These are phyloP conservation scores for Scheffersomyces spartinae DNA, from an alignment of 805 yeast species.

Conservation along the genomic window DNA sequence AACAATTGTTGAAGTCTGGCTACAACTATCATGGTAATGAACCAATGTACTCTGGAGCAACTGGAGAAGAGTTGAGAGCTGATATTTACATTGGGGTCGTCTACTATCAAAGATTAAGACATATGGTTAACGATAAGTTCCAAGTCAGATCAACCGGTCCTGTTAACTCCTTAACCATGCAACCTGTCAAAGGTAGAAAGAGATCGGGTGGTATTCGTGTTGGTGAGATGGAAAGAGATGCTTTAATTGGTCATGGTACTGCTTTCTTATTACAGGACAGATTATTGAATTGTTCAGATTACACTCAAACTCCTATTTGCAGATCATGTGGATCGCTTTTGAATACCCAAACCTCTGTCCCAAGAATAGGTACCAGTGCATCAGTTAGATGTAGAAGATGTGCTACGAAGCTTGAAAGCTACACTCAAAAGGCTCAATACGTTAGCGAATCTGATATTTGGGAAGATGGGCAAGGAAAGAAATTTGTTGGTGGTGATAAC, in stretches of 20 bases:
- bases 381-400: slow-evolving; percentile 84
- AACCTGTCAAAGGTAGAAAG: slow-evolving; percentile 98
- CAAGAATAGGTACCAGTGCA: slow-evolving; percentile 76
- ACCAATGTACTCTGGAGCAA: slow-evolving; percentile 97
- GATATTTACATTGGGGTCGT: slow-evolving; percentile 96
- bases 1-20: slow-evolving; percentile 78
- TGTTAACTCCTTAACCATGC: slow-evolving; percentile 93
- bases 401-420: slow-evolving; percentile 57
- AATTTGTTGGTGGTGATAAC: slow-evolving; percentile 82
- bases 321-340: slow-evolving; percentile 88
- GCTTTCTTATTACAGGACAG: slow-evolving; percentile 92
- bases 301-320: slow-evolving; percentile 84
- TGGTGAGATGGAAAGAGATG: slow-evolving; percentile 99
- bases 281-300: slow-evolving; percentile 88
- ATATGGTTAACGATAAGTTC: slow-evolving; percentile 99
- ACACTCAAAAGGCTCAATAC: slow-evolving; percentile 32
- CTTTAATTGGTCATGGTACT: slow-evolving; percentile 96
- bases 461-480: slow-evolving; percentile 96
- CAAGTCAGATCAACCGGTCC: slow-evolving; percentile 99
- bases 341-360: slow-evolving; percentile 83
- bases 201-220: slow-evolving; percentile 99
- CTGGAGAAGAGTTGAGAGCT: slow-evolving; percentile 93
- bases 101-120: slow-evolving; percentile 95
- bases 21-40: slow-evolving; percentile 97
- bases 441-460: slow-evolving; percentile 69